Evolutionary conservation across 75 land plant species (phyloP).

Genomic region (Cryptomeria japonica): DNA sequence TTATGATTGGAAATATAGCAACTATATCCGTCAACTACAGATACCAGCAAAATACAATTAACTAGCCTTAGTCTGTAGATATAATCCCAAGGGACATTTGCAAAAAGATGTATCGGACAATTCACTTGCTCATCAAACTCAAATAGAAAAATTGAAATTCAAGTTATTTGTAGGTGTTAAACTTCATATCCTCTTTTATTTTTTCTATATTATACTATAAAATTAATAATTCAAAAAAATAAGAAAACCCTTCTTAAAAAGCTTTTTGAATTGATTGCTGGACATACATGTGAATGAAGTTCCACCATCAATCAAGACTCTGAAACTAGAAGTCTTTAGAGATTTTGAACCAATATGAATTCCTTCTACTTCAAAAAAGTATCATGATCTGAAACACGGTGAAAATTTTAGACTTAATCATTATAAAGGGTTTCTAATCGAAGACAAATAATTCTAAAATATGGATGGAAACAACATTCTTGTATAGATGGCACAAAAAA

Average conservation of each 20-base stretch:
- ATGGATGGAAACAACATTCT: too few species aligned
- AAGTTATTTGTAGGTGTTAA: not conserved
- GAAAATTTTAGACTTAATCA: not conserved
- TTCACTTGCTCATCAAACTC: slow-evolving; percentile 67
- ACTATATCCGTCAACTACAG: not conserved
- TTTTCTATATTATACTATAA: not conserved
- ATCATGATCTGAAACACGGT: slow-evolving; percentile 41
- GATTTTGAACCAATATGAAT: slow-evolving; percentile 47
- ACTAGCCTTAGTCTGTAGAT: slow-evolving; percentile 65
- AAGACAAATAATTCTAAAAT: not conserved
- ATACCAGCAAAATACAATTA: not conserved
- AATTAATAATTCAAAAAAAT: not conserved
- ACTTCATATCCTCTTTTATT: not conserved
- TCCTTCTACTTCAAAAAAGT: slow-evolving; percentile 57
- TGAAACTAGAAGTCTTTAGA: slow-evolving; percentile 29
- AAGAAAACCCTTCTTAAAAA: slow-evolving; percentile 23
- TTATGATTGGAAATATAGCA: not conserved
- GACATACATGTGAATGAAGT: slow-evolving; percentile 83
- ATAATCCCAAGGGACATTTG: slow-evolving; percentile 48
- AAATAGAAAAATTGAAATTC: not conserved
- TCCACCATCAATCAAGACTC: slow-evolving; percentile 69
- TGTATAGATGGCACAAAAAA: not conserved
- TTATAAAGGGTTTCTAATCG: not conserved
- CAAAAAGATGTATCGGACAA: slow-evolving; percentile 28
- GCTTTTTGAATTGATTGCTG: slow-evolving; percentile 36